A percentile compares a stretch with the other conserved stretches of the same genome.
These are phyloP conservation scores for Reutealis trisperma DNA, from an alignment of 345 rosid species.

Conservation along the genomic window DNA sequence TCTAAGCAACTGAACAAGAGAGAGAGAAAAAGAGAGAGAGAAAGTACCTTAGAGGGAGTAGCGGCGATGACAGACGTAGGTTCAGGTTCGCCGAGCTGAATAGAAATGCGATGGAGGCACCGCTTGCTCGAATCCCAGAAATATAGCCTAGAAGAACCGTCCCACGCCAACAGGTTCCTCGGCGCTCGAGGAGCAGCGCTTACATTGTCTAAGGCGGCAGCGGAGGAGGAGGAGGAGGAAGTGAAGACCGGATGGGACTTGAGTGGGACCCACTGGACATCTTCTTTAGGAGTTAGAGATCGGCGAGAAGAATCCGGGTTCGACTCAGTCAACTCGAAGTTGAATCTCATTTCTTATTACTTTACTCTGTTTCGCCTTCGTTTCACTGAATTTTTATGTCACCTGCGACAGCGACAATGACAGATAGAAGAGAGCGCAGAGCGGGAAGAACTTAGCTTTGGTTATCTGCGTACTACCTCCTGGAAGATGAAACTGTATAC, in stretches of 20 bases:
- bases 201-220: conserved; percentile 4
- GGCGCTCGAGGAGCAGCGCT: conserved; percentile 26
- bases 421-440: neutral
- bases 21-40: neutral
- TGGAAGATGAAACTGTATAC: neutral
- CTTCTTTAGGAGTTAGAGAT: conserved; percentile 56
- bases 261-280: conserved; percentile 73
- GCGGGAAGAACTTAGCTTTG: neutral
- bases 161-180: conserved; percentile 77
- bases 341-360: conserved; percentile 52
- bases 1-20: neutral
- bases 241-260: conserved; percentile 68
- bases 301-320: conserved; percentile 30
- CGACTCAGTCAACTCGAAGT: conserved; percentile 45
- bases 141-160: conserved; percentile 75
- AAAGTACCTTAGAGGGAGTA: conserved; percentile 66
- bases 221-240: conserved; percentile 26
- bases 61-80: conserved; percentile 77
- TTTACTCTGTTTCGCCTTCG: neutral
- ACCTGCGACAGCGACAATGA: neutral
- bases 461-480: no score
- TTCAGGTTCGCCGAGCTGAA: conserved; percentile 87
- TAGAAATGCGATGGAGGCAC: conserved; percentile 74
- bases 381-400: no score
- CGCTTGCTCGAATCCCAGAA: conserved; percentile 63